phyloP scores from a whole-genome alignment of 2,329 filamentous ascomycete genomes.

The Curvularia verruculosa region DNA sequence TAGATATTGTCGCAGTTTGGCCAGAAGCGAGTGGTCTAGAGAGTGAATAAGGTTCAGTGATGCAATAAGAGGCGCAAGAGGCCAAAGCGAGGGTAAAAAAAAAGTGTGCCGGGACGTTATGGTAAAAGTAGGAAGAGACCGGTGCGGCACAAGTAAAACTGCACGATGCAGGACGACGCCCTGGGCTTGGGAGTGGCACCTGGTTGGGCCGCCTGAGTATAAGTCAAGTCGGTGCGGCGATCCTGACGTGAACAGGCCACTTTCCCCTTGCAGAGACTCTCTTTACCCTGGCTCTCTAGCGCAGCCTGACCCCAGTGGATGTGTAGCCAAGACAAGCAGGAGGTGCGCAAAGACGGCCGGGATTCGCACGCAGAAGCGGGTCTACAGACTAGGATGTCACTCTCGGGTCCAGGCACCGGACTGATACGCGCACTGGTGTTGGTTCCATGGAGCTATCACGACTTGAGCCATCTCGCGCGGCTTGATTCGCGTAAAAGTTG shows the following conservation, averaged over 20 bases:
- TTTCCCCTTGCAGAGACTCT: constrained; percentile 33
- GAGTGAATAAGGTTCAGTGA: constrained; percentile 29
- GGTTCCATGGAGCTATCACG: constrained; percentile 21
- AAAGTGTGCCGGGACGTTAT: constrained; percentile 33
- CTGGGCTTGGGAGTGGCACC: constrained; percentile 34
- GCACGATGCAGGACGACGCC: constrained; percentile 30
- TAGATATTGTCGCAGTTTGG: constrained; percentile 13
- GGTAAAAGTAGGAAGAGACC: constrained; percentile 33
- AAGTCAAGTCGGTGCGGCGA: constrained; percentile 29
- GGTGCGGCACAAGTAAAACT: constrained; percentile 35
- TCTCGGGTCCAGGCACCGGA: constrained; percentile 36
- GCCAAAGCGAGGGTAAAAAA: constrained; percentile 31
- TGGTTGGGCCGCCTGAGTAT: constrained; percentile 39
- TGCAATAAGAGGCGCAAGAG: constrained; percentile 32
- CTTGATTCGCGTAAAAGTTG: constrained; percentile 24
- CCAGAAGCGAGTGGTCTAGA: constrained; percentile 25
- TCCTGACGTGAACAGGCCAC: constrained; percentile 32
- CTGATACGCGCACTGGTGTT: constrained; percentile 26
- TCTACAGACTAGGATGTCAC: constrained; percentile 21
- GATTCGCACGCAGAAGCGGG: constrained; percentile 29
- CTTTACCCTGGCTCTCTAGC: constrained; percentile 24
- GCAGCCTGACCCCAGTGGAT: constrained; percentile 28
- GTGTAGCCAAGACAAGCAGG: constrained; percentile 31
- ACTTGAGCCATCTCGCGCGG: constrained; percentile 13
- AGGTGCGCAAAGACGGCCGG: constrained; percentile 27